Base-by-base conservation (phyloP, 2,329 filamentous ascomycete species). In the Paracoccidioides lutzii region DNA sequence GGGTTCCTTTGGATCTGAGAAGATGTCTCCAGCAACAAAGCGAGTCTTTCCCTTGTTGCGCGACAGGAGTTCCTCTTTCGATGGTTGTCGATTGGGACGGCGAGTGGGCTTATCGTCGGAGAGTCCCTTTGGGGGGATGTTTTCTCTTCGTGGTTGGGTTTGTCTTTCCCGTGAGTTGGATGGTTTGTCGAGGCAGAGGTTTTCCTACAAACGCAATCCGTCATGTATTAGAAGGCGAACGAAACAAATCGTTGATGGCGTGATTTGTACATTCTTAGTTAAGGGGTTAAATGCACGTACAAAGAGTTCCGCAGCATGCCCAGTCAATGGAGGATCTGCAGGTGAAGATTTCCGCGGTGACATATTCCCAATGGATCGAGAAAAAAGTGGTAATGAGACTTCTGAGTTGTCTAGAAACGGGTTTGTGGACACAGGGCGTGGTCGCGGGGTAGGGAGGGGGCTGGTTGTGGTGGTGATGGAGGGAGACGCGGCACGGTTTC, bases 371-470 rank as follows among this genome's bases (percentile, higher is more conserved):
- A 63, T 60, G 28, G 68, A 22, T 22, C 22, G 67, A 32, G 66
- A 65, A 6, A 68, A 71, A 59, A 69, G 69, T 30, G 67, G 66
- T 14, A 71, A 7, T 15, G 41, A 68, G 53, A 4, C 59, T 42
- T 75, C 73, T 5, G 64, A 64, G 32, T 74, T 73, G 64, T 79
- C 79, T 54, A 84, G 70, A 64, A 85, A 85, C 32, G 82, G 82
- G 62, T 85, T 85, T 48, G 77, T 80, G 53, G 81, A 82, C 55
- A 74, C 70, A 48, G 77, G 78, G 60, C 78, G 75, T n/a, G 45
- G 54, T 43, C 58, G 42, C 5, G 63, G 12, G 52, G 28, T 46
- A 60, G 51, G 59, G 22, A 55, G 66, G 49, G 63, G 59, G 22
- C 56, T 67, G 49, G 63, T 62, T 53, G 64, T 64, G 54, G 68